Base-by-base conservation (phyloP, 352 stramenopile species). In the Pythium coloratum region DNA sequence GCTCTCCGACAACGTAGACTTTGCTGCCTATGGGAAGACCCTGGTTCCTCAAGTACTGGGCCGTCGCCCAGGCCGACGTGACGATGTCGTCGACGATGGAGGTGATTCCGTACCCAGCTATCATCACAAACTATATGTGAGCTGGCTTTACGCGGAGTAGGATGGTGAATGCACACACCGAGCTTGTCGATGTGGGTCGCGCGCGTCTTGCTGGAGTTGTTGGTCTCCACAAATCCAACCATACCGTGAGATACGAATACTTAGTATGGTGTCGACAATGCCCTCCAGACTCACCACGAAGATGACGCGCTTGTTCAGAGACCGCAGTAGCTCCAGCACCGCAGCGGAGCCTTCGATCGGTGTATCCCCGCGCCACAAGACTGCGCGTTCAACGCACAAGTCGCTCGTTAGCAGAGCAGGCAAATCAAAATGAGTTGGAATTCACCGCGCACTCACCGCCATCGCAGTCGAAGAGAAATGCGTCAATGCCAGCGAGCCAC, bases 391-490 rank as follows among this genome's bases (percentile, higher is more conserved):
- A 24, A 24, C 20, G 20, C 20, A 24, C 20, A 24, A 24, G 20
- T 24, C 20, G 20, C 20, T 24, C 20, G 20, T 24, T 24, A 24
- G 20, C 20, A 24, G 20, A 24, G 20, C 20, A 6, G 7, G 5
- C 42, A 38, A 47, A 13, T 24, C 61, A 40, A 53, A 24, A 24
- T 24, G 20, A 24, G 20, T 24, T 24, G 20, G 20, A 24, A 24
- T 24, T 24, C 20, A 24, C 20, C 20, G 20, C 20, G 20, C 20
- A 24, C 20, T 24, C 20, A 92, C 86, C 86, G 65, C 87, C 87
- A 71, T 95, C 87, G 67, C 87, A 95, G 72, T 95, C 87, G 34
- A 94, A 82, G 36, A 94, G 77, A 67, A 94, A 94, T 32, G 82
- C 76, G 69, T 94, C 86, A 26, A 92, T 66, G 16, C 74, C 67